Percentiles rank a stretch among this genome's conserved stretches.
Conservation (phyloP, 2,329 filamentous ascomycete genomes). For the Beauveria medogensis region DNA sequence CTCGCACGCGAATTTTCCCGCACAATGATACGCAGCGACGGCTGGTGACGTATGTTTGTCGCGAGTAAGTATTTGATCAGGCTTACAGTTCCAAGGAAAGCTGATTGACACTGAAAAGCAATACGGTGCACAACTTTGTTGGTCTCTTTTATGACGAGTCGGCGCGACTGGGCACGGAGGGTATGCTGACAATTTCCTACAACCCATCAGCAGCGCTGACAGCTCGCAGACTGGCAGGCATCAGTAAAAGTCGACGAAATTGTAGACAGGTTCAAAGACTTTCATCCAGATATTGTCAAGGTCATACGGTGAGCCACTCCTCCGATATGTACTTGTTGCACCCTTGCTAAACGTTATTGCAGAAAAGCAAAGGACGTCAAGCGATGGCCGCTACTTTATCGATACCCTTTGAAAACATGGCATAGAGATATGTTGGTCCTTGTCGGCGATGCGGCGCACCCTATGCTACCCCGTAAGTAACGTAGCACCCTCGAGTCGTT, state of each 20-base stretch:
- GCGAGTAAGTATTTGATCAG: conserved; percentile 17
- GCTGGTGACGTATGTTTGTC: conserved; percentile 26
- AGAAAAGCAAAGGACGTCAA: conserved; percentile 27
- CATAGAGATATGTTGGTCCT: conserved; percentile 23
- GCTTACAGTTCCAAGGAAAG: neutral
- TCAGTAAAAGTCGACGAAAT: conserved; percentile 22
- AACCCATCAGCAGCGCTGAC: neutral
- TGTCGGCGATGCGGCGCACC: conserved; percentile 30
- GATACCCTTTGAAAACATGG: conserved; percentile 25
- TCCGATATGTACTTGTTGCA: neutral
- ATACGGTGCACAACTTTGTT: conserved; percentile 28
- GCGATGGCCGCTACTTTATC: conserved; percentile 28
- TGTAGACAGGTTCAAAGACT: conserved; percentile 20
- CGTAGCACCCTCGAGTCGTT: neutral
- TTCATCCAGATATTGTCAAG: conserved; percentile 19
- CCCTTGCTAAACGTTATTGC: neutral
- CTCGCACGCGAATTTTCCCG: conserved; percentile 19
- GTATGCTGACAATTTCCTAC: conserved; percentile 4
- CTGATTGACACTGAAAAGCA: conserved; percentile 15
- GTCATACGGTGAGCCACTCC: conserved; percentile 14
- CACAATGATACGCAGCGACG: conserved; percentile 18
- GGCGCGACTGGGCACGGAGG: conserved; percentile 14
- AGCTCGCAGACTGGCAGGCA: conserved; percentile 23
- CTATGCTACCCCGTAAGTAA: conserved; percentile 29
- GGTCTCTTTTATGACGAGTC: conserved; percentile 22